These are phyloP conservation scores for Xerocomellus chrysenteron DNA, from an alignment of 768 basidiomycete genomes.

Conservation along the genomic window DNA sequence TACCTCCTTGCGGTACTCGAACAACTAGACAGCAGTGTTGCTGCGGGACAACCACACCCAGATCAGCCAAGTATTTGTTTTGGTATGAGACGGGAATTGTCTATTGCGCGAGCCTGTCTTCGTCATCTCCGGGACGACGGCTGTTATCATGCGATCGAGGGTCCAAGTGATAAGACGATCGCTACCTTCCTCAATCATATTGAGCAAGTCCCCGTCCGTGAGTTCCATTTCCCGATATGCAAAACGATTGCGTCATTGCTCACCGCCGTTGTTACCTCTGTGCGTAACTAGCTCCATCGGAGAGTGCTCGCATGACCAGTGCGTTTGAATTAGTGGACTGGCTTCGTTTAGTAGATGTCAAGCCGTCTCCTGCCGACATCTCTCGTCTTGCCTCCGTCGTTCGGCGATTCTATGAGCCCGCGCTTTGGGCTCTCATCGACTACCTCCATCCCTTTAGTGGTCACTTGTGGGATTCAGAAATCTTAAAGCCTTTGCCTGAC, in stretches of 20 bases:
- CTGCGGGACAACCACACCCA: constrained; percentile 30
- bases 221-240: constrained; percentile 24
- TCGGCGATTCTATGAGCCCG: constrained; percentile 40
- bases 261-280: background rate
- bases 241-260: background rate
- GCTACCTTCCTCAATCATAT: constrained; percentile 45
- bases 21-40: constrained; percentile 41
- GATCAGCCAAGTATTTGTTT: constrained; percentile 34
- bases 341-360: constrained; percentile 48
- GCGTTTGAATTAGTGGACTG: constrained; percentile 66
- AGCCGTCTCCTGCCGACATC: constrained; percentile 38
- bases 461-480: constrained; percentile 41
- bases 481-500: constrained; percentile 11
- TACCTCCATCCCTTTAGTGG: constrained; percentile 42
- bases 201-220: constrained; percentile 47
- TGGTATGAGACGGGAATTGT: constrained; percentile 47
- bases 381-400: constrained; percentile 41
- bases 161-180: constrained; percentile 20
- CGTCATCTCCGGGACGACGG: constrained; percentile 24
- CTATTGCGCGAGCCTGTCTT: constrained; percentile 40
- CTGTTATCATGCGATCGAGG: background rate
- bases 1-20: constrained; percentile 31
- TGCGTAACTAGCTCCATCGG: constrained; percentile 38
- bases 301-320: constrained; percentile 31
- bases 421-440: constrained; percentile 43